Evolutionary conservation across 768 basidiomycete genomes (phyloP), one percentile per base, ranked within the genome.

Genomic region (Mycena olivaceomarginata): DNA sequence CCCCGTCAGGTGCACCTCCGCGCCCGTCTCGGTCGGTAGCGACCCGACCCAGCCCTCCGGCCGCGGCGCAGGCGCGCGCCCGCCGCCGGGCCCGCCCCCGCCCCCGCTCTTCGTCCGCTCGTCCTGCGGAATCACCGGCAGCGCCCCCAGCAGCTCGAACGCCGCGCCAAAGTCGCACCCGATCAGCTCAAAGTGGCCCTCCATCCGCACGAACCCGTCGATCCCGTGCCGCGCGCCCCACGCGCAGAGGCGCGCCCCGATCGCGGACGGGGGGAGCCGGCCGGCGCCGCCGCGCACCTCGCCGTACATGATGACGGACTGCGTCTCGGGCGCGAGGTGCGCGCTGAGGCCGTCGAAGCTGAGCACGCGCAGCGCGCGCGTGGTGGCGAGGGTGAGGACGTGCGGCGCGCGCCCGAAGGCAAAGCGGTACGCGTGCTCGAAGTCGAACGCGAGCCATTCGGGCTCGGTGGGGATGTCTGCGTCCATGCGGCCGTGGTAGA

Each of bases 381-480:
- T 48, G 31, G 73, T 40, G 66, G 31, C 73, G 37, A 74, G 48
- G 10, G 66, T 68, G 37, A 74, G 66, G 11, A 74, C 73, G 22
- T 74, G 73, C n/a, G 66, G 25, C 11, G 60, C 39, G 13, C n/a
- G 15, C 16, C 73, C 73, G 11, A 22, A 40, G 37, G 73, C 67
- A 25, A 74, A 74, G 31, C 60, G 31, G 48, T 74, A 74, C 4
- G 73, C 22, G 66, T 74, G 73, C 31, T 74, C 73, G 25, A 74
- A 74, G 46, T 74, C 73, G 46, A 68, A 74, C 25, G 66, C 73
- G 10, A 74, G 73, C 73, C 73, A 74, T 48, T 74, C 73, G 12
- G 73, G 73, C 1, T 25, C 60, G 7, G 67, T 48, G 45, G 73
- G 73, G 20, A 63, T 18, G 40, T 39, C 7, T 46, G 16, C 37